phyloP scores from a whole-genome alignment of 2,329 filamentous ascomycete species.

The Ophiobolus disseminans region DNA sequence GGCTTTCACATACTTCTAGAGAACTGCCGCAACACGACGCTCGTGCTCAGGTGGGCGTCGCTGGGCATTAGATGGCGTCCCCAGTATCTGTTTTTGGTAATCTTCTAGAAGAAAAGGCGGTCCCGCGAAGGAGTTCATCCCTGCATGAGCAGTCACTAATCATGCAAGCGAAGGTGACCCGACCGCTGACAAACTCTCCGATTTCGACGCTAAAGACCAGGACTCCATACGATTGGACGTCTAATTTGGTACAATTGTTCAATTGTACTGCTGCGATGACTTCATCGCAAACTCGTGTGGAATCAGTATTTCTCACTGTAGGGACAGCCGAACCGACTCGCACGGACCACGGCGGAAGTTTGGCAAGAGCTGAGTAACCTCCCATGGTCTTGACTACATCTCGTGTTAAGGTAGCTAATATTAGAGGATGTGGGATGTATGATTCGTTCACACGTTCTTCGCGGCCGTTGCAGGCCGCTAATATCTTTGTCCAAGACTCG shows the following conservation, averaged over 20 bases:
- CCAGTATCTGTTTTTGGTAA: conserved; percentile 23
- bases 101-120: conserved; percentile 30
- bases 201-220: conserved; percentile 13
- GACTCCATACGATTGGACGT: conserved; percentile 17
- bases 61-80: conserved; percentile 4
- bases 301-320: conserved; percentile 13
- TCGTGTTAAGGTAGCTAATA: conserved; percentile 44
- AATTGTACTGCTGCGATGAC: conserved; percentile 25
- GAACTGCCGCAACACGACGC: conserved; percentile 21
- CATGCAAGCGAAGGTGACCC: conserved; percentile 25
- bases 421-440: conserved; percentile 31
- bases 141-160: conserved; percentile 25
- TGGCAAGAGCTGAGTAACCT: conserved; percentile 43
- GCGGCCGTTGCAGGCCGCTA: conserved; percentile 20
- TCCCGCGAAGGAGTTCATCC: conserved; percentile 11
- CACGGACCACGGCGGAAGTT: conserved; percentile 24
- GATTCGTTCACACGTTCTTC: conserved; percentile 26
- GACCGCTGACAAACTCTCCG: conserved; percentile 41
- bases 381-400: conserved; percentile 20
- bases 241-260: conserved; percentile 23
- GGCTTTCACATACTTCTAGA: conserved; percentile 12
- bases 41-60: conserved; percentile 21
- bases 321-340: conserved; percentile 11
- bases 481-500: conserved; percentile 11
- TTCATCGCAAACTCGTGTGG: conserved; percentile 26